Percentiles rank a stretch among this genome's conserved stretches.
Conservation (phyloP, 352 stramenopile genomes). For the Saprolegnia parasitica region DNA sequence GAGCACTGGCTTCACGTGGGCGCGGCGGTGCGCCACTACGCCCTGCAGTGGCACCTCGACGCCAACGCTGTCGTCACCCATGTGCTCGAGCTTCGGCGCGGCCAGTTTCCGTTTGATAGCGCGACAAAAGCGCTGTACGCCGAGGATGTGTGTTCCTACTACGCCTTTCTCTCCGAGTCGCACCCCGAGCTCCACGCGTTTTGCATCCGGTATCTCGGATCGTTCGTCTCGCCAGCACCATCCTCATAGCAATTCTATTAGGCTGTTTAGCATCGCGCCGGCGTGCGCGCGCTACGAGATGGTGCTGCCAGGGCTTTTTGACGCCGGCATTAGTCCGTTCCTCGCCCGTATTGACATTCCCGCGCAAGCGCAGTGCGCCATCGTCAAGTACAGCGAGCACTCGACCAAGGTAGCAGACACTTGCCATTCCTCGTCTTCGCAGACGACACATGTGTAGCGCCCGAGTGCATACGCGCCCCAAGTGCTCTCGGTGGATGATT, state of each 20-base stretch:
- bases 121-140: constrained; percentile 7
- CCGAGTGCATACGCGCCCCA: too few species aligned
- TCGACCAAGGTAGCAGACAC: too few species aligned
- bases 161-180: constrained; percentile 17
- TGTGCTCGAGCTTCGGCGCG: background rate
- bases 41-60: constrained; percentile 17
- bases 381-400: background rate
- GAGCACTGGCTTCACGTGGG: constrained; percentile 12
- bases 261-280: background rate
- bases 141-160: constrained; percentile 1
- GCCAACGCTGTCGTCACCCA: background rate
- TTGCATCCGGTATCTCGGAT: background rate
- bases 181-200: constrained; percentile 10
- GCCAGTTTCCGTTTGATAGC: constrained; percentile 19
- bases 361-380: background rate
- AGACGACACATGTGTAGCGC: too few species aligned
- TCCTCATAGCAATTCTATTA: too few species aligned
- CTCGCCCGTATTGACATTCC: background rate
- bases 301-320: background rate
- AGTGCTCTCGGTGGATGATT: too few species aligned
- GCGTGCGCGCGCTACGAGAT: background rate
- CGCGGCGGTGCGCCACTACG: background rate
- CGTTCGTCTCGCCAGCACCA: too few species aligned
- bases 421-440: too few species aligned
- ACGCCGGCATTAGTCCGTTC: background rate